Percentiles rank a stretch among this genome's conserved stretches.
These are phyloP conservation scores for Diplodia intermedia DNA, from an alignment of 2,329 filamentous ascomycete species.

Conservation along the genomic window DNA sequence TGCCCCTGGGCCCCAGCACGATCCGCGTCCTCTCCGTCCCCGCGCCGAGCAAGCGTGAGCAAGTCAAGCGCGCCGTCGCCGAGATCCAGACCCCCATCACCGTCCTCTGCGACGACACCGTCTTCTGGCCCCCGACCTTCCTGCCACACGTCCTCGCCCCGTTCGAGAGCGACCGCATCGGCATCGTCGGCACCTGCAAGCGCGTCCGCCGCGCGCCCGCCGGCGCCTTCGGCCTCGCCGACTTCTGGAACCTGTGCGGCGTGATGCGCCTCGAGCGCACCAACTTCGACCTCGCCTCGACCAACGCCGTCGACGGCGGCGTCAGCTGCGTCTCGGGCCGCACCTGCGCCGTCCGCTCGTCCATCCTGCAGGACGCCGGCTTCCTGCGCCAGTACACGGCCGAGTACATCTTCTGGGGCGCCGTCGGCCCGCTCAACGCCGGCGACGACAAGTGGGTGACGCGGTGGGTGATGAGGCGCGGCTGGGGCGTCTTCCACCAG, in stretches of 20 bases:
- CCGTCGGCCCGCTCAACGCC: conserved; percentile 35
- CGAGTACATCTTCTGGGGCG: conserved; percentile 37
- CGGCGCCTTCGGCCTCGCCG: conserved; percentile 4
- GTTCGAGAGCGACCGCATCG: conserved; percentile 35
- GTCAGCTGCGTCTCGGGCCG: conserved; percentile 45
- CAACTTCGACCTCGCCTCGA: conserved; percentile 45
- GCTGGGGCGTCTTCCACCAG: conserved; percentile 62
- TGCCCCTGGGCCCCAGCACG: conserved; percentile 30
- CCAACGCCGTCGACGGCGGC: conserved; percentile 44
- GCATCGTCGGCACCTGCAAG: conserved; percentile 33
- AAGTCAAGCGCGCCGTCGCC: conserved; percentile 54
- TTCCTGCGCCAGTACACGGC: conserved; percentile 39
- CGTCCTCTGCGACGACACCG: conserved; percentile 61
- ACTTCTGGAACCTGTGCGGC: conserved; percentile 40
- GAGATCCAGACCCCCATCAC: conserved; percentile 52
- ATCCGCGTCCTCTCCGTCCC: conserved; percentile 35
- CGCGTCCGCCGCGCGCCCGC: conserved; percentile 17
- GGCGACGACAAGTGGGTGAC: conserved; percentile 59
- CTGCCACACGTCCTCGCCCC: conserved; percentile 53
- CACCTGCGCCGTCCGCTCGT: conserved; percentile 39
- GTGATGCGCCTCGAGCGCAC: conserved; percentile 43
- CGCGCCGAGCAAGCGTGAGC: conserved; percentile 57
- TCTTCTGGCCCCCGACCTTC: conserved; percentile 58
- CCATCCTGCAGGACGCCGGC: conserved; percentile 37
- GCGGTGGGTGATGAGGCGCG: conserved; percentile 55